phyloP scores from a whole-genome alignment of 805 yeast genomes.

The Millerago galiae region DNA sequence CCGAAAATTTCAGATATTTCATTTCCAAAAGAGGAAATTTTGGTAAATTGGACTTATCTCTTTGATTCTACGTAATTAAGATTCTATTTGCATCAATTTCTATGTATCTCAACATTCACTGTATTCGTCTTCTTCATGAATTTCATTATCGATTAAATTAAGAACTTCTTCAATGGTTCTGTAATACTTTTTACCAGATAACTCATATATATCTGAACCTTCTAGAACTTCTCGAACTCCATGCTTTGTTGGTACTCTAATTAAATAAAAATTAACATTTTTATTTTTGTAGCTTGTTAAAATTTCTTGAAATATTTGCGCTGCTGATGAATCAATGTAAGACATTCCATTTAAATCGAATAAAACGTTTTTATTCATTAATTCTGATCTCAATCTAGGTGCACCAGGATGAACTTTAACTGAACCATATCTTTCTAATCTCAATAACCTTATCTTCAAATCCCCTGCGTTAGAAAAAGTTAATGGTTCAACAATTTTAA shows the following conservation, averaged over 20 bases:
- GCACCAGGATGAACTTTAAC: constrained; percentile 70
- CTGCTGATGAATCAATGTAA: constrained; percentile 71
- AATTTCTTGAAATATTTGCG: constrained; percentile 62
- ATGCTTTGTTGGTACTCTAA: constrained; percentile 47
- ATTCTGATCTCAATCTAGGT: constrained; percentile 40
- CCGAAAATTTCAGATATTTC: too few species aligned
- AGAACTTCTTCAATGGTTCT: constrained; percentile 21
- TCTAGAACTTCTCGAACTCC: constrained; percentile 44
- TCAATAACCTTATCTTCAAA: constrained; percentile 53
- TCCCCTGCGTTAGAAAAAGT: constrained; percentile 84
- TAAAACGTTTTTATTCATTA: constrained; percentile 50
- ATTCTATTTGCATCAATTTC: too few species aligned
- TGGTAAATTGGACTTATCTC: too few species aligned
- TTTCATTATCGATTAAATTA: constrained; percentile 13
- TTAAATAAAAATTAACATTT: constrained; percentile 50
- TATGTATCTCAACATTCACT: neutral
- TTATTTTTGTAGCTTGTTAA: constrained; percentile 47
- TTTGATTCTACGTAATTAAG: too few species aligned
- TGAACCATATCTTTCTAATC: constrained; percentile 76
- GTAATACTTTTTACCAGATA: constrained; percentile 23
- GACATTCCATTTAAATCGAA: constrained; percentile 82
- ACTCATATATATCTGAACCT: constrained; percentile 47
- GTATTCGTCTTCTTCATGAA: neutral
- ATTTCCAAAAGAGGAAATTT: too few species aligned
- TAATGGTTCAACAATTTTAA: constrained; percentile 81